phyloP scores from a whole-genome alignment of 352 stramenopile genomes.

The Globisporangium heterothallicum region DNA sequence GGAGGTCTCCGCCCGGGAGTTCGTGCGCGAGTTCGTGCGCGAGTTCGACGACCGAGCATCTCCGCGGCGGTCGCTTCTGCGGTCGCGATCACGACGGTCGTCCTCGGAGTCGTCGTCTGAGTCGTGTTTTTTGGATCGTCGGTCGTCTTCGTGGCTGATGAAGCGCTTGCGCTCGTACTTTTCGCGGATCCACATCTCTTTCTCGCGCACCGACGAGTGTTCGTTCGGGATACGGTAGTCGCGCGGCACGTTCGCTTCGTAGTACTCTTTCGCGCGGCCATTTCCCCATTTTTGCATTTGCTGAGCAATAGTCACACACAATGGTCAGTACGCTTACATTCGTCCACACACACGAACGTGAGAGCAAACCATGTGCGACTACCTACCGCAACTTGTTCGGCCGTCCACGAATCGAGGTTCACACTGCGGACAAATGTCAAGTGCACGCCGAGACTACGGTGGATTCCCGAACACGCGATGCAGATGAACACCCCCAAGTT shows the following conservation, averaged over 20 bases:
- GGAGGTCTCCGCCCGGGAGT: slow-evolving; percentile 4
- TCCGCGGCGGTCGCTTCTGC: slow-evolving; percentile 18
- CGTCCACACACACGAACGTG: background rate
- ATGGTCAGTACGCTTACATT: background rate
- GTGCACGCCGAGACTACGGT: slow-evolving; percentile 91
- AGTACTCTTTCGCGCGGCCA: slow-evolving; percentile 84
- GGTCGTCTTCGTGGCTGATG: slow-evolving; percentile 37
- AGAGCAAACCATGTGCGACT: no score
- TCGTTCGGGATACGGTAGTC: slow-evolving; percentile 78
- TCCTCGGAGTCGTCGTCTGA: slow-evolving; percentile 38
- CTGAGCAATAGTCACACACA: slow-evolving; percentile 24
- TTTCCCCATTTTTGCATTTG: slow-evolving; percentile 93
- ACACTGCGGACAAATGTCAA: slow-evolving; percentile 91
- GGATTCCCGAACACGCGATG: slow-evolving; percentile 91
- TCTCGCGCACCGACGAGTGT: slow-evolving; percentile 77
- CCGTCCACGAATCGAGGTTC: slow-evolving; percentile 92
- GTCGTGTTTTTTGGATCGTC: slow-evolving; percentile 33
- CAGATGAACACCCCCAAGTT: slow-evolving; percentile 95
- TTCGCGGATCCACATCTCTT: slow-evolving; percentile 88
- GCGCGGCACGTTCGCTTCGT: slow-evolving; percentile 76
- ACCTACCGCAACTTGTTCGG: slow-evolving; percentile 77
- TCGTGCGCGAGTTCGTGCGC: slow-evolving; percentile 28
- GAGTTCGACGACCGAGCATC: slow-evolving; percentile 10
- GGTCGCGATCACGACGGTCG: slow-evolving; percentile 6
- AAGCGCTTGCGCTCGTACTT: slow-evolving; percentile 89